Base-by-base conservation (phyloP, 495 filamentous ascomycete species). In the Evansstolkia leycettana region DNA sequence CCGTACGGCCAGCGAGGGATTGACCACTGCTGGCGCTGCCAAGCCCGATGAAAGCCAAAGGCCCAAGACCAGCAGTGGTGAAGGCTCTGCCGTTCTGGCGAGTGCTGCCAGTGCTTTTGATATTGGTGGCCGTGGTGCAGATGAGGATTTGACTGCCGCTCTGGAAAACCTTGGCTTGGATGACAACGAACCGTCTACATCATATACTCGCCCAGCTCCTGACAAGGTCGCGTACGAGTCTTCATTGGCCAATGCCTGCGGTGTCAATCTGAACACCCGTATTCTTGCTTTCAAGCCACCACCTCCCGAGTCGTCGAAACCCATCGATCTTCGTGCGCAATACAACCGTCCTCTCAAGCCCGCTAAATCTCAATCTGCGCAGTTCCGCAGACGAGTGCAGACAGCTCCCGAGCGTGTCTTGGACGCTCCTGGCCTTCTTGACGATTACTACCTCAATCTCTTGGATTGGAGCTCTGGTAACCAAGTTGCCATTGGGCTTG, bases 201-300 rank as follows among this genome's bases (percentile, higher is more conserved):
- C 61, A 17, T 84, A 89, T 51, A 69, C 75, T 12, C 83, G 84
- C 34, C 82, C 84, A 1, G 80, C 84, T 8, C 88, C 89, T 12
- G 85, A 89, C 54, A 74, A 80, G 0, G 76, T 85, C 17, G 90
- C 92, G 0, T 99, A 95, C 51, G 79, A 94, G 58, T 88, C 90
- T 18, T 88, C 87, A 0, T 64, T 99, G 26, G 89, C 90, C 17
- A 76, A 78, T 36, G 90, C 90, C 13, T 96, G 90, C 51, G 92
- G 88, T 28, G 83, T 99, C 27, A 86, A 73, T 45, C 70, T 95
- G 33, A 93, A 85, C 63, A 89, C 84, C 35, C 83, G 90, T 29
- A 99, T 99, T 40, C 76, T 99, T n/a, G 82, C 89, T 16, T 99
- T 94, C 73, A 96, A 99, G 76, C 90, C 90, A 8, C 85, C 89